phyloP scores from a whole-genome alignment of 2,329 filamentous ascomycete species.

The Graphilbum sp. region DNA sequence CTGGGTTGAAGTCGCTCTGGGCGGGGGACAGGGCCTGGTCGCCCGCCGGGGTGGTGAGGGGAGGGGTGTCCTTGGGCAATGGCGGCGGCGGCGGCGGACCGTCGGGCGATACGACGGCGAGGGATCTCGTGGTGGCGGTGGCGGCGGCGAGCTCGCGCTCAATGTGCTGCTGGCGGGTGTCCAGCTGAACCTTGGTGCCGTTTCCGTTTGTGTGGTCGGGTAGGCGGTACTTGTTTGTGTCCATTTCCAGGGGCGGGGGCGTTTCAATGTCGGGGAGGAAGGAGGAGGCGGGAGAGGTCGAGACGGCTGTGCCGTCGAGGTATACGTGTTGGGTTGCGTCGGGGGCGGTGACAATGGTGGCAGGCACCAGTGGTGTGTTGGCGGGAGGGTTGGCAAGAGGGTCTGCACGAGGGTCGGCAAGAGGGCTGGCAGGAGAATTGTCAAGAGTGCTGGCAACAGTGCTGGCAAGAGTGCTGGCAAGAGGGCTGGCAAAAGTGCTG shows the following conservation, averaged over 20 bases:
- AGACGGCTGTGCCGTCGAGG: too few species aligned
- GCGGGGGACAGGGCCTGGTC: constrained; percentile 7
- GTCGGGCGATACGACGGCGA: constrained; percentile 9
- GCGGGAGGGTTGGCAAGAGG: too few species aligned
- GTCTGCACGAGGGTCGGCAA: too few species aligned
- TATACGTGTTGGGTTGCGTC: not conserved
- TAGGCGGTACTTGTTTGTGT: constrained; percentile 58
- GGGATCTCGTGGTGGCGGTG: not conserved
- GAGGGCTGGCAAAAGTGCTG: too few species aligned
- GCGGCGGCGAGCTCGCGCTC: constrained; percentile 21
- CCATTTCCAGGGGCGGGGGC: constrained; percentile 40
- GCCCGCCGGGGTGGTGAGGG: constrained; percentile 14
- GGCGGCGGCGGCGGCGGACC: constrained; percentile 26
- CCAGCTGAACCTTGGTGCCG: constrained; percentile 45
- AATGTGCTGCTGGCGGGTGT: constrained; percentile 40
- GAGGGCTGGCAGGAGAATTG: too few species aligned
- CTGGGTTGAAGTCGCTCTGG: constrained; percentile 27
- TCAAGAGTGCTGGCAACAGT: too few species aligned
- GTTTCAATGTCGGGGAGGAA: constrained; percentile 35
- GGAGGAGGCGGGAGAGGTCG: constrained; percentile 15
- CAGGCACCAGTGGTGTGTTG: too few species aligned
- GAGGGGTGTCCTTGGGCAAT: constrained; percentile 36
- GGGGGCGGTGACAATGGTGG: too few species aligned
- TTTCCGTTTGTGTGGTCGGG: constrained; percentile 55
- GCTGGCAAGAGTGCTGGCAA: too few species aligned